Percentiles rank a stretch among this genome's conserved stretches.
Conservation (phyloP, 176 grass and related monocot genomes). For the Dendrocalamus sinicus region DNA sequence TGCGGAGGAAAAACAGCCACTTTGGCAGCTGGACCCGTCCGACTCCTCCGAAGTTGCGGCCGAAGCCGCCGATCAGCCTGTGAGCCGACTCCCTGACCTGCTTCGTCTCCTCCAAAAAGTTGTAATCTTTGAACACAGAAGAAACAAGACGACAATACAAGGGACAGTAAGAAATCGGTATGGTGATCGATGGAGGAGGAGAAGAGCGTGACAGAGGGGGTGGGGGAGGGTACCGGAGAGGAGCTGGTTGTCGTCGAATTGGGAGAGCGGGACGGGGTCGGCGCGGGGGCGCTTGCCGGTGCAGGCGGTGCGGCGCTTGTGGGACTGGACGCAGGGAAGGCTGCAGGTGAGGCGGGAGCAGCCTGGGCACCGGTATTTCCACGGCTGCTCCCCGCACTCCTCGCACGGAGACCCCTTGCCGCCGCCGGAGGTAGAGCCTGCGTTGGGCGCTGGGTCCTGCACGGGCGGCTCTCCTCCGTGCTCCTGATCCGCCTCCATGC, state of each 20-base stretch:
- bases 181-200: not conserved
- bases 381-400: constrained; percentile 82
- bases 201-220: not conserved
- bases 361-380: constrained; percentile 96
- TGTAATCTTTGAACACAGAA: constrained; percentile 58
- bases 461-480: not conserved
- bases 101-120: constrained; percentile 79
- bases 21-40: constrained; percentile 45
- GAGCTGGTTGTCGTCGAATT: constrained; percentile 79
- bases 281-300: constrained; percentile 84
- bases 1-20: constrained; percentile 53
- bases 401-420: constrained; percentile 56
- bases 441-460: not conserved
- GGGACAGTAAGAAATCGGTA: not conserved
- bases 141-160: constrained; percentile 1
- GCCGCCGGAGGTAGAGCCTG: not conserved
- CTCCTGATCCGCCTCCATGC: constrained; percentile 32
- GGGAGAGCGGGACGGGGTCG: constrained; percentile 66
- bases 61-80: constrained; percentile 55
- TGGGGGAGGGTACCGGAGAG: constrained; percentile 56
- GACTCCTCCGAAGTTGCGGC: constrained; percentile 45
- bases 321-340: constrained; percentile 86
- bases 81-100: constrained; percentile 67
- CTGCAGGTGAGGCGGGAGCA: constrained; percentile 83
- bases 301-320: constrained; percentile 74